phyloP scores from a whole-genome alignment of 441 rosid species.

The Metrosideros polymorpha region DNA sequence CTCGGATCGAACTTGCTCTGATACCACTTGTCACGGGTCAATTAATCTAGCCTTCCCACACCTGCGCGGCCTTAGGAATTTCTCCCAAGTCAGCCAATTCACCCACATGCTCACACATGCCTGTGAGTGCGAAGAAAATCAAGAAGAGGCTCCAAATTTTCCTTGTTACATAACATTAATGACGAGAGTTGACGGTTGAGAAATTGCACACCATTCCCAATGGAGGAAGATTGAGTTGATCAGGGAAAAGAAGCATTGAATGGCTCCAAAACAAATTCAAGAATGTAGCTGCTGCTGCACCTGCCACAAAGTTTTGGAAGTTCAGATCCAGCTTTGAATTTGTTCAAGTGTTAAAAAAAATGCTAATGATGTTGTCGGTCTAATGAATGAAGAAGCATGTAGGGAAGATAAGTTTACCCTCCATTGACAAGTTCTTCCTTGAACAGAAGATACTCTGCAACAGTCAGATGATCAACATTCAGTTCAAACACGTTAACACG shows the following conservation, averaged over 20 bases:
- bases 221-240: background rate
- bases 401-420: background rate
- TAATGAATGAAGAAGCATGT: background rate
- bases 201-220: background rate
- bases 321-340: background rate
- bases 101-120: no score
- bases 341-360: background rate
- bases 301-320: background rate
- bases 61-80: no score
- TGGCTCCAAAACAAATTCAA: background rate
- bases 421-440: background rate
- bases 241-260: background rate
- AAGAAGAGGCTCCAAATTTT: background rate
- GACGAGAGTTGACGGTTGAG: background rate
- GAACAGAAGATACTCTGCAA: background rate
- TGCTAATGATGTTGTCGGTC: background rate
- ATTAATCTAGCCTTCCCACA: no score
- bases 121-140: background rate
- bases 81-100: no score
- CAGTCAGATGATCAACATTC: background rate
- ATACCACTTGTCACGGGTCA: no score
- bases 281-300: background rate
- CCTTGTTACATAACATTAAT: background rate
- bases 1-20: no score
- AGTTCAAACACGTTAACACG: background rate